phyloP scores from a whole-genome alignment of 345 rosid genomes.

The Lepidium didymum region DNA sequence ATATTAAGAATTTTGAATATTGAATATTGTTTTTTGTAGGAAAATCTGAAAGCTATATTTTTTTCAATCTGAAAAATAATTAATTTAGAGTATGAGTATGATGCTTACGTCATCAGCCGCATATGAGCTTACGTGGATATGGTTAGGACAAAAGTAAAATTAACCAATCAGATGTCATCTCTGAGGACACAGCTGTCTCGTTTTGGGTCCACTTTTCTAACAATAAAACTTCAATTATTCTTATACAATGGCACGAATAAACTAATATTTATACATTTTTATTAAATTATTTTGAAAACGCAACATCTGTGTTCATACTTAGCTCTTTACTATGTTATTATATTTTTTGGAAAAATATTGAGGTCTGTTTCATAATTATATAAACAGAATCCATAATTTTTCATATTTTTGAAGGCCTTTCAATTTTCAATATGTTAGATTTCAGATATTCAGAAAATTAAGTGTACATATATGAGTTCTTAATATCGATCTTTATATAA shows the following conservation, averaged over 20 bases:
- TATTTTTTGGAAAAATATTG: background rate
- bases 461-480: too few species aligned
- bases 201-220: conserved; percentile 30
- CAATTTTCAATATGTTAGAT: too few species aligned
- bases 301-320: conserved; percentile 30
- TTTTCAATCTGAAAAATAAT: background rate
- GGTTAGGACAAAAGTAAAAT: conserved; percentile 31
- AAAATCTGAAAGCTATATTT: background rate
- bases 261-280: background rate
- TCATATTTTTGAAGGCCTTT: too few species aligned
- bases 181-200: conserved; percentile 30
- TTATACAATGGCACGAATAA: conserved; percentile 9
- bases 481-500: background rate
- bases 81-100: background rate
- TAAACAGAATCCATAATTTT: too few species aligned
- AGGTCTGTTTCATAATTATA: background rate
- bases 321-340: background rate
- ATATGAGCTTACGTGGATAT: conserved; percentile 29
- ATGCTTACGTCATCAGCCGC: conserved; percentile 27
- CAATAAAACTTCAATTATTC: conserved; percentile 27
- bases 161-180: conserved; percentile 28
- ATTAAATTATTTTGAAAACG: background rate
- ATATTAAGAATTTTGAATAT: too few species aligned
- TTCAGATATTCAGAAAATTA: too few species aligned
- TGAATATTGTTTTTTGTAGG: too few species aligned